Evolutionary conservation across 495 filamentous ascomycete genomes (phyloP).

Genomic region (Monascus purpureus): DNA sequence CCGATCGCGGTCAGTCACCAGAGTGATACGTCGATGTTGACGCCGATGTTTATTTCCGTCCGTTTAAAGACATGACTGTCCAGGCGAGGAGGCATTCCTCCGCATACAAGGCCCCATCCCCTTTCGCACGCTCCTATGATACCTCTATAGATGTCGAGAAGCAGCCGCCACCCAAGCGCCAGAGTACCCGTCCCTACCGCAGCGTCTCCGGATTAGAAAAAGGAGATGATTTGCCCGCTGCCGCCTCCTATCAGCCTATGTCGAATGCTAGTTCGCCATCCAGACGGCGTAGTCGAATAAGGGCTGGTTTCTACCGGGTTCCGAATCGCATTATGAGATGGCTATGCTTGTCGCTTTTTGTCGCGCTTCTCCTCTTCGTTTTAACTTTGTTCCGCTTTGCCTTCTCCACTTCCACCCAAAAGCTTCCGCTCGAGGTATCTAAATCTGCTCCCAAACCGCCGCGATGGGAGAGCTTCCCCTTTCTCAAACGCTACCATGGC

Average conservation of each 20-base stretch:
- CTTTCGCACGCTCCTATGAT: conserved; percentile 6
- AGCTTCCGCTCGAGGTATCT: conserved; percentile 40
- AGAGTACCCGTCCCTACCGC: conserved; percentile 11
- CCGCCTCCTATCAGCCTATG: too few relatives aligned
- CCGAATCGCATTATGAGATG: conserved; percentile 51
- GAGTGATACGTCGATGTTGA: neutral
- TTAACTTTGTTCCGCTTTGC: conserved; percentile 56
- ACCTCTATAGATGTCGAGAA: conserved; percentile 24
- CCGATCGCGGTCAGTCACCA: neutral
- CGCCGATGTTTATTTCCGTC: neutral
- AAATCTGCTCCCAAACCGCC: conserved; percentile 45
- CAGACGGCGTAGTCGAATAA: conserved; percentile 17
- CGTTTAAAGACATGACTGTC: conserved; percentile 18
- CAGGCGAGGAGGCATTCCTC: conserved; percentile 23
- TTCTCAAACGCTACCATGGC: conserved; percentile 73
- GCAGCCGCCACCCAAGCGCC: conserved; percentile 12
- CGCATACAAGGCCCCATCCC: conserved; percentile 16
- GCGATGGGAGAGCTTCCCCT: conserved; percentile 68
- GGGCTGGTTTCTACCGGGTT: conserved; percentile 41
- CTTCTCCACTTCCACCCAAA: conserved; percentile 42
- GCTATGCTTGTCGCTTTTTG: conserved; percentile 55
- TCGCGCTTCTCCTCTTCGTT: conserved; percentile 58
- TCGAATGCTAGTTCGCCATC: too few relatives aligned
- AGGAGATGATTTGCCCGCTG: neutral
- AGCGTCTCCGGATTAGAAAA: conserved; percentile 11